Evolutionary conservation across 805 yeast genomes (phyloP).

Genomic region (Hanseniaspora mollemarum): DNA sequence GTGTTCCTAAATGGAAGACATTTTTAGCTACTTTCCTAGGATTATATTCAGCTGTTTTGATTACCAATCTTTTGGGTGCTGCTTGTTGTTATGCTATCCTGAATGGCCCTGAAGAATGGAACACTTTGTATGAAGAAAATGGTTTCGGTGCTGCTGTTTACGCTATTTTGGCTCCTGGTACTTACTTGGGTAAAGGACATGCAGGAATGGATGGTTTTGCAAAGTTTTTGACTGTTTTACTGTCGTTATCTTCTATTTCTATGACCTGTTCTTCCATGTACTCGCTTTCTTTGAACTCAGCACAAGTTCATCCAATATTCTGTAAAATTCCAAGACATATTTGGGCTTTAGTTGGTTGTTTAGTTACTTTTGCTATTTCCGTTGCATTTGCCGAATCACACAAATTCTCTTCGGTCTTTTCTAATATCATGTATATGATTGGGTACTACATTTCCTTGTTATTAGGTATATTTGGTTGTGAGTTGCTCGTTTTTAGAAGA

Average conservation of each 20-base stretch:
- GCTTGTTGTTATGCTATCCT: slow-evolving; percentile 66
- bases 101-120: slow-evolving; percentile 35
- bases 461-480: slow-evolving; percentile 57
- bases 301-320: slow-evolving; percentile 65
- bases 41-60: slow-evolving; percentile 51
- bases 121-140: slow-evolving; percentile 38
- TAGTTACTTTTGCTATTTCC: slow-evolving; percentile 66
- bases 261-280: slow-evolving; percentile 89
- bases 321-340: slow-evolving; percentile 63
- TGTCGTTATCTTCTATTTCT: slow-evolving; percentile 76
- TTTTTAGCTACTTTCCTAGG: slow-evolving; percentile 57
- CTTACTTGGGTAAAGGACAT: slow-evolving; percentile 31
- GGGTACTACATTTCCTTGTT: slow-evolving; percentile 86
- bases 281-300: slow-evolving; percentile 76
- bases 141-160: slow-evolving; percentile 74
- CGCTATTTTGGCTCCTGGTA: slow-evolving; percentile 62
- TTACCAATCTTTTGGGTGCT: slow-evolving; percentile 71
- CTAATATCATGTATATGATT: slow-evolving; percentile 77
- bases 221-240: slow-evolving; percentile 70
- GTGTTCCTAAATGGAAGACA: slow-evolving; percentile 45
- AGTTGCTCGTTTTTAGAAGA: slow-evolving; percentile 67
- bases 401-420: slow-evolving; percentile 57
- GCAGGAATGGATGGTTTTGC: slow-evolving; percentile 82
- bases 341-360: slow-evolving; percentile 72
- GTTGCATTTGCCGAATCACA: slow-evolving; percentile 83